Evolutionary conservation across 331 rosid species (phyloP), one percentile per base, ranked within the genome.

Genomic region (Dryas integrifolia): DNA sequence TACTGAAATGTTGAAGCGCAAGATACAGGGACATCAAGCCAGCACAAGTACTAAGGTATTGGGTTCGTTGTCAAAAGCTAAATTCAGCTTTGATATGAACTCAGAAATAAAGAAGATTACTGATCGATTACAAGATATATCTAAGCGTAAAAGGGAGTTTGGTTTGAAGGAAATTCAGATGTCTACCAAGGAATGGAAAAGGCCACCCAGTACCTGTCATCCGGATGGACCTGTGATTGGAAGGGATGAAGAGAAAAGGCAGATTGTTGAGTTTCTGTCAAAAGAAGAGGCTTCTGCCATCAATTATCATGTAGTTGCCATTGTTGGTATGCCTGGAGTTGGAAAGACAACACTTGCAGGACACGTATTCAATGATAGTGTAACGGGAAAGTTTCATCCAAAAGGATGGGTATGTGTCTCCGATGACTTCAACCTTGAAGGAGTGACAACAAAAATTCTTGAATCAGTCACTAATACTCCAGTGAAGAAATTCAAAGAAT

Each of bases 321-420:
- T 67, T 10, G 47, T 67, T 8, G 72, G 72, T 5, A 67, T 50
- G 58, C 59, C 59, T 10, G 72, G 72, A 1, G 15, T 67, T n/a
- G 72, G 72, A 12, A 67, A 67, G 46, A 67, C 72, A 16, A 68
- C 72, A 9, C 72, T 68, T 24, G 72, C 72, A 18, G 69, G 43
- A 30, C 44, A 60, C 6, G 52, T 62, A n/a, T 63, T 46, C 62
- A 49, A 39, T 7, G 70, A 73, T 18, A 12, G 5, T 9, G 44
- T 16, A 35, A 4, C 66, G 3, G 0, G 26, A 0, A 15, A n/a
- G 3, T 83, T 83, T 53, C 7, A 60, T 4, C 15, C 58, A 0
- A 52, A 70, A 18, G 61, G 39, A 3, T 75, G 83, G 83, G 59
- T 72, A 16, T 65, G 72, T 35, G 81, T 74, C 47, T 78, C 81